A percentile compares a stretch with the other conserved stretches of the same genome.
phyloP scores from a whole-genome alignment of 73 alveolate species.

The Paramecium pentaurelia region DNA sequence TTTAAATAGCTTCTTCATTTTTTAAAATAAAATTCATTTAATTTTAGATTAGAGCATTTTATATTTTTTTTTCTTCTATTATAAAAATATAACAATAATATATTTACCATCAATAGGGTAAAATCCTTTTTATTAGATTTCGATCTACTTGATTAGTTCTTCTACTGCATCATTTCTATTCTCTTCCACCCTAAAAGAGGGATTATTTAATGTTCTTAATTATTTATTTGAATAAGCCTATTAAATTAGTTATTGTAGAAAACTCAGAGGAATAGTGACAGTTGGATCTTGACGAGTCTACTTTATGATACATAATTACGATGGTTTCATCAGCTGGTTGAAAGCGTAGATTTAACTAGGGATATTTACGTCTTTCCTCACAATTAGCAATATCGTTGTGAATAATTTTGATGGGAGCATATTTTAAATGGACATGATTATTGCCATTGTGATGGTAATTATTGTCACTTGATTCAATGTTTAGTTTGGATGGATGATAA shows the following conservation, averaged over 20 bases:
- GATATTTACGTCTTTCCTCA: constrained; percentile 39
- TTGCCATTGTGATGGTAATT: not conserved
- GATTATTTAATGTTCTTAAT: not conserved
- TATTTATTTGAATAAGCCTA: constrained; percentile 17
- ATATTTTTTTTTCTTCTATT: constrained; percentile 27
- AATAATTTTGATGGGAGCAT: constrained; percentile 18
- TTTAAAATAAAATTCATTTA: not conserved
- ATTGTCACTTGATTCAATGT: not conserved
- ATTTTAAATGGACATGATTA: not conserved
- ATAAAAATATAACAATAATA: not conserved
- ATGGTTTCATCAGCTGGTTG: not conserved
- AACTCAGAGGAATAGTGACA: constrained; percentile 14
- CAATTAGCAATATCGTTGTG: not conserved
- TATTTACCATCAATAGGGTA: not conserved
- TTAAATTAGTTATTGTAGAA: not conserved
- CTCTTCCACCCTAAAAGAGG: not conserved
- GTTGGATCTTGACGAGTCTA: constrained; percentile 34
- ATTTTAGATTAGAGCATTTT: not conserved
- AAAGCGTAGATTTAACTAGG: constrained; percentile 6
- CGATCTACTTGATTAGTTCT: not conserved
- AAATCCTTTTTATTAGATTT: not conserved
- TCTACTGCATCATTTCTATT: not conserved
- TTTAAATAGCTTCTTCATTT: not conserved
- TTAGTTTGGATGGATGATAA: not conserved
- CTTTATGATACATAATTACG: not conserved